Conservation (phyloP, 73 alveolate species). For the Paramecium sexaurelia region DNA sequence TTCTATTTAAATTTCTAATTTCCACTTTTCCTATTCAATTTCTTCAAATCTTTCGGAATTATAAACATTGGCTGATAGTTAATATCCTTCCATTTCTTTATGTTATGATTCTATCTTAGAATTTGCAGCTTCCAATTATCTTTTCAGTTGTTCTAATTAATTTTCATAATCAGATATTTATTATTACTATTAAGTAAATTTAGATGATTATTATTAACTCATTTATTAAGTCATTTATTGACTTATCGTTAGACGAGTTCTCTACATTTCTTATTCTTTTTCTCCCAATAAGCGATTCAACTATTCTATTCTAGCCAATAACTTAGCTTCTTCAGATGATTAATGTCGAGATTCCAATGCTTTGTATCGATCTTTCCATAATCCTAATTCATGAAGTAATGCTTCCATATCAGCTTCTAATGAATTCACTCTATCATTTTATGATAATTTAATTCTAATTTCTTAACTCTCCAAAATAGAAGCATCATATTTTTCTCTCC, state of each 20-base stretch:
- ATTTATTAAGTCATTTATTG: background rate
- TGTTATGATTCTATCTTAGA: background rate
- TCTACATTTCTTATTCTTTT: background rate
- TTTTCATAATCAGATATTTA: slow-evolving; percentile 1
- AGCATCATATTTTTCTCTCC: slow-evolving; percentile 24
- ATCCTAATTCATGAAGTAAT: background rate
- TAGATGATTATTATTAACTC: background rate
- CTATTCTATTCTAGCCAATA: background rate
- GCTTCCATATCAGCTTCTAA: background rate
- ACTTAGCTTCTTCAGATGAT: background rate
- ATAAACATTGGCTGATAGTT: background rate
- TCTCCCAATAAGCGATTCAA: background rate
- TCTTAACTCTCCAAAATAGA: background rate
- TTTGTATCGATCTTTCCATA: background rate
- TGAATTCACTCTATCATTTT: background rate
- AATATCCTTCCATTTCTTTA: slow-evolving; percentile 4
- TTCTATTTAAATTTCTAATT: slow-evolving; percentile 8
- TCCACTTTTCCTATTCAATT: background rate
- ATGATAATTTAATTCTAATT: background rate
- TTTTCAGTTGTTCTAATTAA: background rate
- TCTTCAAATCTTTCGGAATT: slow-evolving; percentile 46
- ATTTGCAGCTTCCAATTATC: slow-evolving; percentile 1
- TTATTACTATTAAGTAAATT: background rate
- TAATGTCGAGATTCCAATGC: background rate
- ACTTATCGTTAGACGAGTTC: background rate